Percentiles rank a stretch among this genome's conserved stretches.
Conservation (phyloP, 495 filamentous ascomycete genomes). For the Penicillium mononematosum region DNA sequence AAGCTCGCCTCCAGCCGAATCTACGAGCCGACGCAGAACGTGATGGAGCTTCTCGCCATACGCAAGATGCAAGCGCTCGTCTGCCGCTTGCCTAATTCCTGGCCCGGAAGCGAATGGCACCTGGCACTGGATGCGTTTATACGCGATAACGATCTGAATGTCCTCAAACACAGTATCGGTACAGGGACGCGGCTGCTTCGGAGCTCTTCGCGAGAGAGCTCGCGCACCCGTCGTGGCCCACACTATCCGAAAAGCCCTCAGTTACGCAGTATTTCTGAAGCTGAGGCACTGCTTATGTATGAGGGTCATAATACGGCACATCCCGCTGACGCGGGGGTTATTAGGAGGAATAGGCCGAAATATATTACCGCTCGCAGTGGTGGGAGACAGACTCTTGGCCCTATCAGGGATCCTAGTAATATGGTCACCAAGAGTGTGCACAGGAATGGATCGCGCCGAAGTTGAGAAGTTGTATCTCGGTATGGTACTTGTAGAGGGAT, state of each 20-base stretch:
- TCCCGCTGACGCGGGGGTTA: neutral
- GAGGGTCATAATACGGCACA: neutral
- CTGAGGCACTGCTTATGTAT: neutral
- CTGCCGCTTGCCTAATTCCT: neutral
- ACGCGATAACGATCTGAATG: neutral
- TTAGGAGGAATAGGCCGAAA: neutral
- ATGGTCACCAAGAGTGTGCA: neutral
- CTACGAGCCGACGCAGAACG: neutral
- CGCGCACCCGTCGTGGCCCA: neutral
- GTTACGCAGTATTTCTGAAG: neutral
- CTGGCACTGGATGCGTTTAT: neutral
- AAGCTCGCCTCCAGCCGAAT: neutral
- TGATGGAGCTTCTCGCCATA: neutral
- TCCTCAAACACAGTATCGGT: neutral
- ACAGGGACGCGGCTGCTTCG: neutral
- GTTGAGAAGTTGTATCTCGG: neutral
- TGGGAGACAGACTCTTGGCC: neutral
- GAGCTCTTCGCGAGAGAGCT: neutral
- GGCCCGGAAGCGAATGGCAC: neutral
- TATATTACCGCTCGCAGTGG: neutral
- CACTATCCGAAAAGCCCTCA: neutral
- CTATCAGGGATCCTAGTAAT: neutral
- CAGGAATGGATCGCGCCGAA: neutral
- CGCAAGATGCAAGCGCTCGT: constrained; percentile 6
- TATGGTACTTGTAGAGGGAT: neutral